A percentile compares a stretch with the other conserved stretches of the same genome.
Evolutionary conservation across 257 asterid species (phyloP).

Genomic region (Oldenlandia corymbosa): DNA sequence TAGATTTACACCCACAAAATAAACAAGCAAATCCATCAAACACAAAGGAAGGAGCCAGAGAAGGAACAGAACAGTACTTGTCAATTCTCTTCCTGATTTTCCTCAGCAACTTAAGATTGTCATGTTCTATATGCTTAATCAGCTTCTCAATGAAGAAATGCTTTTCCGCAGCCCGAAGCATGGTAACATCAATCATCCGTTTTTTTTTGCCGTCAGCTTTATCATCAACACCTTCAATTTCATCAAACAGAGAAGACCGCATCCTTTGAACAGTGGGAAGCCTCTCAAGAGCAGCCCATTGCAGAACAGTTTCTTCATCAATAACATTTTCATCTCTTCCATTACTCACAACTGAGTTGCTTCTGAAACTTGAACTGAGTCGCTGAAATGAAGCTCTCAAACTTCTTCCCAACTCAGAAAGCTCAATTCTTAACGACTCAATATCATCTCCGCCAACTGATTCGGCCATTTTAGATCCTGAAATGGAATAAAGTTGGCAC

Average conservation of each 20-base stretch:
- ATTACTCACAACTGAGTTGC: slow-evolving; percentile 9
- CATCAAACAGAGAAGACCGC: slow-evolving; percentile 31
- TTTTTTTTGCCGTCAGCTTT: slow-evolving; percentile 9
- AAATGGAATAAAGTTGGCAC: not conserved
- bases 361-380: slow-evolving; percentile 5
- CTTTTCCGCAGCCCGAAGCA: slow-evolving; percentile 30
- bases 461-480: slow-evolving; percentile 9
- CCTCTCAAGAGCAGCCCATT: slow-evolving; percentile 49
- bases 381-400: slow-evolving; percentile 23
- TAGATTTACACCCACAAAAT: not conserved
- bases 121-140: slow-evolving; percentile 31
- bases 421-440: slow-evolving; percentile 21
- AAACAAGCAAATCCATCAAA: not conserved
- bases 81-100: slow-evolving; percentile 32
- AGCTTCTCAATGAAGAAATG: slow-evolving; percentile 31
- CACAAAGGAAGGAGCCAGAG: not conserved
- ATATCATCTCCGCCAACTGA: slow-evolving; percentile 14
- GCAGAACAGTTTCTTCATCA: slow-evolving; percentile 24
- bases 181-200: slow-evolving; percentile 33
- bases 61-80: slow-evolving; percentile 19
- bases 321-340: not conserved
- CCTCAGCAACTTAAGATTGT: slow-evolving; percentile 28
- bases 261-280: slow-evolving; percentile 33
- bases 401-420: slow-evolving; percentile 32
- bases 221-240: slow-evolving; percentile 5